These are phyloP conservation scores for Pascua sp. DNA, from an alignment of 1,284 basidiomycete species.

Conservation along the genomic window DNA sequence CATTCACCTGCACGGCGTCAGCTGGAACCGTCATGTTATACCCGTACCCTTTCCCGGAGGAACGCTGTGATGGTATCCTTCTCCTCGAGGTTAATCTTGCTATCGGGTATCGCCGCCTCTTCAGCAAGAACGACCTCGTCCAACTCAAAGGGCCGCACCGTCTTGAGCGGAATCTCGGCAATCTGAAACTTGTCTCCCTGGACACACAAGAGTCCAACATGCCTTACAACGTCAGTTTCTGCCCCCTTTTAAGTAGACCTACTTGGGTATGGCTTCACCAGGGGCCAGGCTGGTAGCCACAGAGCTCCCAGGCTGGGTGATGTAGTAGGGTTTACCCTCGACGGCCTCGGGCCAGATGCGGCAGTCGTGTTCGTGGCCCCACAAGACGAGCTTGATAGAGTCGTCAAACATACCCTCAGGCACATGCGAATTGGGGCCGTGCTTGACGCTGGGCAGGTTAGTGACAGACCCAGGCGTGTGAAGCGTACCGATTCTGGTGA, in stretches of 20 bases:
- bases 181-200: conserved; percentile 83
- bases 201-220: conserved; percentile 80
- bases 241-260: conserved; percentile 22
- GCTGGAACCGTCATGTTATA: neutral
- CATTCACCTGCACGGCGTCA: conserved; percentile 61
- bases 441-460: conserved; percentile 66
- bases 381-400: conserved; percentile 85
- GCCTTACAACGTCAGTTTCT: conserved; percentile 53
- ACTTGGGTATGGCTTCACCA: conserved; percentile 87
- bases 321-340: conserved; percentile 83
- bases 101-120: conserved; percentile 64
- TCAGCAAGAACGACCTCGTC: conserved; percentile 74
- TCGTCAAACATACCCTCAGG: conserved; percentile 98
- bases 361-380: conserved; percentile 99
- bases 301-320: conserved; percentile 91
- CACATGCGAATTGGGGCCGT: conserved; percentile 86
- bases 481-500: conserved; percentile 86
- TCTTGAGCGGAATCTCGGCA: conserved; percentile 78
- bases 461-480: neutral
- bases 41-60: conserved; percentile 65
- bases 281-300: conserved; percentile 90
- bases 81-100: conserved; percentile 67
- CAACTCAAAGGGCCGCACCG: conserved; percentile 92
- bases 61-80: conserved; percentile 77
- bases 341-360: conserved; percentile 86